Percentiles rank a stretch among this genome's conserved stretches.
phyloP scores from a whole-genome alignment of 2,329 filamentous ascomycete genomes.

The Aspergillus pseudonomiae region DNA sequence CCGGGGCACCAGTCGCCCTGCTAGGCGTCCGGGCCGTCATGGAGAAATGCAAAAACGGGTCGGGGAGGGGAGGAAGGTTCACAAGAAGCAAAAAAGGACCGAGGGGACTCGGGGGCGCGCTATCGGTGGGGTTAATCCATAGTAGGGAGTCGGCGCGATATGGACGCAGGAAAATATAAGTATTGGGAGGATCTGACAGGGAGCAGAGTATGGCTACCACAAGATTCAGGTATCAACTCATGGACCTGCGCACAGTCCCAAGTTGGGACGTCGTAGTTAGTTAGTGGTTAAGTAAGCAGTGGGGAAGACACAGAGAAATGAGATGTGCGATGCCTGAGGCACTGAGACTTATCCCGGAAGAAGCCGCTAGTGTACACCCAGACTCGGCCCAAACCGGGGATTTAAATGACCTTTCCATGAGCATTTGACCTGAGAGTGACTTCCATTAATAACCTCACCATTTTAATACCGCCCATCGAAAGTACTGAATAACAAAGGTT shows the following conservation, averaged over 20 bases:
- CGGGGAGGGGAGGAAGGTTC: neutral
- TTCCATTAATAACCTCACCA: no score
- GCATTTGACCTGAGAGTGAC: no score
- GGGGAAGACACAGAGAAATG: neutral
- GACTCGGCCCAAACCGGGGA: no score
- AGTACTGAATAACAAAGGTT: no score
- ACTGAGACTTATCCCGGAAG: fast-evolving
- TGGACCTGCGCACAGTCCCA: neutral
- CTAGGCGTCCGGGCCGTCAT: neutral
- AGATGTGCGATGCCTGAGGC: neutral
- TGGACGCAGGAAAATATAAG: neutral
- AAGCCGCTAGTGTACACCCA: neutral
- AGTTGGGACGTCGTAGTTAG: no score
- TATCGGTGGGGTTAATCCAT: neutral
- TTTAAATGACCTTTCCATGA: no score
- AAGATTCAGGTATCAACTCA: neutral
- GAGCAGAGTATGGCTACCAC: neutral
- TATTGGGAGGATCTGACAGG: neutral
- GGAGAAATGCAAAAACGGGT: neutral
- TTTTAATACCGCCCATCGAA: no score
- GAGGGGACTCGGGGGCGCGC: neutral
- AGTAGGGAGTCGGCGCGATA: neutral
- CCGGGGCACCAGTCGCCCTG: neutral
- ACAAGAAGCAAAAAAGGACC: neutral
- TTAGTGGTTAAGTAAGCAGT: neutral